Evolutionary conservation across 2,329 filamentous ascomycete species (phyloP).

Genomic region (Exophiala bonariae): DNA sequence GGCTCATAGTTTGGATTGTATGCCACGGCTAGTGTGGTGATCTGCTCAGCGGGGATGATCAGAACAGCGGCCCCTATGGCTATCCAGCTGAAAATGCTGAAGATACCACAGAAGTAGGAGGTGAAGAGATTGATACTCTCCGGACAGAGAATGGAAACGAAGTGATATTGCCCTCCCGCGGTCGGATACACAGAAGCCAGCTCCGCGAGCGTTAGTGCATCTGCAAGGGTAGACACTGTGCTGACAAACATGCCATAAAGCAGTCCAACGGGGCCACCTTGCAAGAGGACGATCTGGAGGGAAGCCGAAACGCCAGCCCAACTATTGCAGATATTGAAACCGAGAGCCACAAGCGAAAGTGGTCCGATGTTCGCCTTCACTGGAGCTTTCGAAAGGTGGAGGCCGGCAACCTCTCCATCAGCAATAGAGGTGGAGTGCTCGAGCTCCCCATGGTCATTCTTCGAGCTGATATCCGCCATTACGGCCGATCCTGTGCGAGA

Average conservation of each 20-base stretch:
- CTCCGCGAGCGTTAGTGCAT: conserved; percentile 36
- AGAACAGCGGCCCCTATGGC: conserved; percentile 30
- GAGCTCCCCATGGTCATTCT: too few relatives aligned
- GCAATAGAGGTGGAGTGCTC: too few relatives aligned
- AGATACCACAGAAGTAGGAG: conserved; percentile 36
- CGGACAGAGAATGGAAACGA: conserved; percentile 37
- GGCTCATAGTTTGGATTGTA: conserved; percentile 33
- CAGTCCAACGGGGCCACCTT: conserved; percentile 24
- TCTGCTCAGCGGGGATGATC: conserved; percentile 35
- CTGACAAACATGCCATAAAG: conserved; percentile 34
- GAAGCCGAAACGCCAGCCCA: conserved; percentile 28
- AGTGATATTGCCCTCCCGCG: conserved; percentile 45
- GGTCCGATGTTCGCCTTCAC: neutral
- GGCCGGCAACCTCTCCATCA: neutral
- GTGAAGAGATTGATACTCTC: conserved; percentile 30
- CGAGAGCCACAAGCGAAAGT: conserved; percentile 23
- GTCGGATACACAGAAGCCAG: conserved; percentile 41
- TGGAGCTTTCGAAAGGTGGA: neutral
- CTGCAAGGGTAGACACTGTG: conserved; percentile 25
- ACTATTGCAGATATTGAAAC: conserved; percentile 30
- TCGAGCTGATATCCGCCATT: too few relatives aligned
- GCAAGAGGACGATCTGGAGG: conserved; percentile 21
- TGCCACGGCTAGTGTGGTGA: conserved; percentile 33
- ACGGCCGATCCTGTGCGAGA: too few relatives aligned
- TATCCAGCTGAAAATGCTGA: conserved; percentile 43